Evolutionary conservation across 1,284 basidiomycete species (phyloP), one percentile per base, ranked within the genome.

Genomic region (Takashimella koratensis): DNA sequence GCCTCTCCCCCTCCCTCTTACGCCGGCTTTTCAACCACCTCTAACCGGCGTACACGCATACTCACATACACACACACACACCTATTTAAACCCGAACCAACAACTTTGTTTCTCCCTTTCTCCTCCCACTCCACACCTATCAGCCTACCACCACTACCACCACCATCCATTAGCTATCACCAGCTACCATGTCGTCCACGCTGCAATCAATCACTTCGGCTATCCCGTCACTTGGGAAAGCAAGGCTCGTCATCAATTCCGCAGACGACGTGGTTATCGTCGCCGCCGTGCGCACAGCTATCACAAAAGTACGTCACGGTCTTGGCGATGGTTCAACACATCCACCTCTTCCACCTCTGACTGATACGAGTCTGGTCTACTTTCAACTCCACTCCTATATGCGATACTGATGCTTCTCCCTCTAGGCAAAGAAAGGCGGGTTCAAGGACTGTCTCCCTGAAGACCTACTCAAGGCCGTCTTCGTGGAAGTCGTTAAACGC

Each of bases 381-480:
- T 36, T 36, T 36, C 30, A 8, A 8, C 10, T 16, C 16, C 30
- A 36, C 30, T 36, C 30, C 16, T 36, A 16, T 8, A 8, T 36
- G 30, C 16, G 16, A 36, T 36, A 8, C 16, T 36, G 49, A 57
- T 56, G 44, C 54, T 27, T 16, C 13, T 10, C 8, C 22, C 8
- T 19, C 10, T 48, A 74, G 72, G 70, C 68, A 25, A 88, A 83
- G 76, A 96, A 95, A 76, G 94, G 94, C 53, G 91, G 90, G 13
- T 93, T 97, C 81, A 92, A 96, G 75, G 91, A 95, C 75, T 90
- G 89, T 23, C 82, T 85, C 47, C 90, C 92, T 11, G 95, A 98
- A 68, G 88, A 95, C 66, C 80, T 96, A 64, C 84, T 98, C 59
- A 86, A 87, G 22, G 86, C 84, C 55, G 87, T 91, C 58, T 82